These are phyloP conservation scores for Tylopilus rubrobrunneus DNA, from an alignment of 768 basidiomycete genomes.

Conservation along the genomic window DNA sequence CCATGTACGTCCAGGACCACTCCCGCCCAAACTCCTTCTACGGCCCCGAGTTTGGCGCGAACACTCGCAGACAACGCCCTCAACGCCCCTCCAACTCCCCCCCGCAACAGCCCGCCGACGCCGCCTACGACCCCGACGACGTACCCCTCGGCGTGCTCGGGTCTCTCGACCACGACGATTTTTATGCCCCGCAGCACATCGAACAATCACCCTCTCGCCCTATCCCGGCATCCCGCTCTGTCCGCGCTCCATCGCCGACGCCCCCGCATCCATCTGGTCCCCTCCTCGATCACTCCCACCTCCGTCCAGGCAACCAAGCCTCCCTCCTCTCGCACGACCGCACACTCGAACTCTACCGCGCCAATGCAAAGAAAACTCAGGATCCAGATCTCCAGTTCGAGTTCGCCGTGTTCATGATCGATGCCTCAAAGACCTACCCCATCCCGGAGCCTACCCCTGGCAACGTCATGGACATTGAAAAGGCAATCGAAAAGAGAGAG, in stretches of 20 bases:
- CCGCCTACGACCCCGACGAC: conserved; percentile 38
- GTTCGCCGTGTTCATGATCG: conserved; percentile 98
- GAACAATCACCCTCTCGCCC: conserved; percentile 33
- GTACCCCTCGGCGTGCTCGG: conserved; percentile 31
- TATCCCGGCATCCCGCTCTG: conserved; percentile 45
- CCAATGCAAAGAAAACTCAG: conserved; percentile 98
- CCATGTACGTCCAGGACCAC: conserved; percentile 26
- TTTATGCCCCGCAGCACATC: conserved; percentile 27
- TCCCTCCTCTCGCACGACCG: conserved; percentile 92
- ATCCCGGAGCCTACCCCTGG: conserved; percentile 66
- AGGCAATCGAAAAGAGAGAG: conserved; percentile 77
- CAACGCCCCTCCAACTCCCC: conserved; percentile 21
- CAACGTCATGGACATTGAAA: conserved; percentile 78
- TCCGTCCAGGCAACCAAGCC: conserved; percentile 89
- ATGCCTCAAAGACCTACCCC: conserved; percentile 87
- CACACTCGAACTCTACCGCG: conserved; percentile 94
- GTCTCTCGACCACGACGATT: conserved; percentile 41
- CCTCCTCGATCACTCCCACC: conserved; percentile 87
- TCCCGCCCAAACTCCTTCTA: conserved; percentile 37
- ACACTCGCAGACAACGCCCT: conserved; percentile 4
- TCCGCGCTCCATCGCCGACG: conserved; percentile 60
- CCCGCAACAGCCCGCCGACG: conserved; percentile 29
- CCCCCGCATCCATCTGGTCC: conserved; percentile 48
- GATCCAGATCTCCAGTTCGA: conserved; percentile 98
- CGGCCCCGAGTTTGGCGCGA: conserved; percentile 21